Evolutionary conservation across 2,329 filamentous ascomycete species (phyloP), one percentile per base, ranked within the genome.

Genomic region (Cadophora sp.): DNA sequence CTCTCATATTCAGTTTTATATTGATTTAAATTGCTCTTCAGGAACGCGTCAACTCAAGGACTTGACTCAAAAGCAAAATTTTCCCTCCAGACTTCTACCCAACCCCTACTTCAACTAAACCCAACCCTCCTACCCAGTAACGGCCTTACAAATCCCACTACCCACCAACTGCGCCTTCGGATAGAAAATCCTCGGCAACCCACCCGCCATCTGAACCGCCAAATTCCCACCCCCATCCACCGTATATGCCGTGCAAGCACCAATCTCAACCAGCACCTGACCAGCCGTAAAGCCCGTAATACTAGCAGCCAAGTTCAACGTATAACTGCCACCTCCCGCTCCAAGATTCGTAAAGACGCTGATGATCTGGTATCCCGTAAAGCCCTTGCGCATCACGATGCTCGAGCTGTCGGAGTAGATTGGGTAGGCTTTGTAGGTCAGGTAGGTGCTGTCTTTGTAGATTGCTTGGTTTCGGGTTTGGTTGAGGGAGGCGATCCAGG

Each of bases 131-230:
- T 72, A 65, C 58, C 68, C 67, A 45, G 65, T 66, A 18, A 67
- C 39, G 2, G 62, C 59, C 18, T 71, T 65, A 66, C 80, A 82
- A 18, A 81, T 73, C 1, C 75, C 76, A 66, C 77, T 80, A 0
- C 79, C 78, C 2, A 62, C 68, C 41, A 82, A 73, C n/a, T 71
- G 68, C 2, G 75, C 69, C 4, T 69, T 72, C 0, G 78, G 78
- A 68, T 80, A 83, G 58, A 81, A 76, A 1, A 84, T 79, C 62
- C 78, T 74, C 0, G 84, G 82, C 59, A 80, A 65, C 0, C 83
- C 84, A 1, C 74, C 69, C 0, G 71, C 75, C 73, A 85, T 82
- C 4, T 77, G 74, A 0, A 85, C 79, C 0, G 74, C 72, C n/a
- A 87, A 69, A 53, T 78, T 78, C 0, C 83, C 84, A 39, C 72